Evolutionary conservation across 768 basidiomycete species (phyloP).

Genomic region (Suillus fuscotomentosus): DNA sequence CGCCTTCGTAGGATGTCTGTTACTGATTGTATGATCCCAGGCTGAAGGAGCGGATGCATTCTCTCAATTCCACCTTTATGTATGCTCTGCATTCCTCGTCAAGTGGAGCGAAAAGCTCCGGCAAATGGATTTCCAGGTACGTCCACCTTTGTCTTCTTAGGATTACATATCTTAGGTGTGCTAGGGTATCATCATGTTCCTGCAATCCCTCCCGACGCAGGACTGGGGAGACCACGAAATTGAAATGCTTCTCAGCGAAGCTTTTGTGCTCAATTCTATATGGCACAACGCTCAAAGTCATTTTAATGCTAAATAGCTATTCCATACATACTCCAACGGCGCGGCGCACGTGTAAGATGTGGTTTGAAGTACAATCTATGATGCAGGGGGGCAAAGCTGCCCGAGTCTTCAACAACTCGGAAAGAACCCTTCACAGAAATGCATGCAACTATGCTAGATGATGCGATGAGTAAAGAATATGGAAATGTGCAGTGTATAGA

Average conservation of each 20-base stretch:
- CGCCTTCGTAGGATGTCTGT: neutral
- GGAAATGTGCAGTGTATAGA: neutral
- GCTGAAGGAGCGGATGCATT: conserved; percentile 97
- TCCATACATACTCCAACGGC: neutral
- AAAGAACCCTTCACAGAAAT: neutral
- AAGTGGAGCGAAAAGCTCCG: conserved; percentile 92
- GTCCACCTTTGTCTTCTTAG: conserved; percentile 14
- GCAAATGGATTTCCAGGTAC: conserved; percentile 97
- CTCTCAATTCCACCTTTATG: conserved; percentile 97
- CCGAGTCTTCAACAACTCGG: neutral
- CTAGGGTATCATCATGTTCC: conserved; percentile 98
- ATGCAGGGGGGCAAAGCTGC: neutral
- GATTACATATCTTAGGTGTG: conserved; percentile 6
- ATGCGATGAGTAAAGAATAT: neutral
- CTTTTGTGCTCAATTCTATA: conserved; percentile 89
- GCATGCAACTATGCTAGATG: conserved; percentile 1
- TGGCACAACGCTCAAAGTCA: conserved; percentile 94
- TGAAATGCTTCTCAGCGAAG: conserved; percentile 92
- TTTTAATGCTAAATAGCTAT: conserved; percentile 54
- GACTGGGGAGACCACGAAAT: conserved; percentile 96
- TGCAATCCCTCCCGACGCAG: conserved; percentile 89
- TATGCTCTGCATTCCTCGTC: conserved; percentile 95
- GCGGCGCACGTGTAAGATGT: neutral
- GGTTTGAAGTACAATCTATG: neutral
- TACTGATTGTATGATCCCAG: conserved; percentile 39